phyloP scores from a whole-genome alignment of 441 rosid species.

The Gossypium aridum region DNA sequence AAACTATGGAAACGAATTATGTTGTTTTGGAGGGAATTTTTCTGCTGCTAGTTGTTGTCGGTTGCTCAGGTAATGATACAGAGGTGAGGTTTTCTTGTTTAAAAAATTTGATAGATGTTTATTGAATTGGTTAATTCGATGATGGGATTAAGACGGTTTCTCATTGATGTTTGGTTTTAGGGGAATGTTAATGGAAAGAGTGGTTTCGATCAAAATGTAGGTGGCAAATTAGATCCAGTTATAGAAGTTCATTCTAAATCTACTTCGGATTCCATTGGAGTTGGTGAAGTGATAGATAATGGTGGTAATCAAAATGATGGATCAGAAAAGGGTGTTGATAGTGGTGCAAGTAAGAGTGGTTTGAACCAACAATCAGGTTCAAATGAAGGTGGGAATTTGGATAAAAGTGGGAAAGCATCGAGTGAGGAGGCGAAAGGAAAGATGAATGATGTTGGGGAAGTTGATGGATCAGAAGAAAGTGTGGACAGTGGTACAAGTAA shows the following conservation, averaged over 20 bases:
- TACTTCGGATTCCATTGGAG: conserved; percentile 9
- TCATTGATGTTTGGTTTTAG: conserved; percentile 23
- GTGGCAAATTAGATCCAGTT: conserved; percentile 12
- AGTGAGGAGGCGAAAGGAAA: background rate
- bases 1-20: conserved; percentile 32
- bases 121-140: background rate
- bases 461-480: background rate
- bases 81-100: conserved; percentile 32
- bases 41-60: conserved; percentile 28
- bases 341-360: background rate
- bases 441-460: background rate
- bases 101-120: background rate
- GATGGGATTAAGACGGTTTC: background rate
- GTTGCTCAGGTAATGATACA: conserved; percentile 22
- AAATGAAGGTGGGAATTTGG: background rate
- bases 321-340: background rate
- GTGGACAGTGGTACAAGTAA: background rate
- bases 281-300: background rate
- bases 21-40: conserved; percentile 31
- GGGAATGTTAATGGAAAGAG: conserved; percentile 15
- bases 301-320: conserved; percentile 8
- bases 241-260: conserved; percentile 10
- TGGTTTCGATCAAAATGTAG: conserved; percentile 21
- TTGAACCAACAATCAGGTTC: background rate
- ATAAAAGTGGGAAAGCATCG: background rate